Base-by-base conservation (phyloP, 2,329 filamentous ascomycete genomes). In the Epichloe hybrida region DNA sequence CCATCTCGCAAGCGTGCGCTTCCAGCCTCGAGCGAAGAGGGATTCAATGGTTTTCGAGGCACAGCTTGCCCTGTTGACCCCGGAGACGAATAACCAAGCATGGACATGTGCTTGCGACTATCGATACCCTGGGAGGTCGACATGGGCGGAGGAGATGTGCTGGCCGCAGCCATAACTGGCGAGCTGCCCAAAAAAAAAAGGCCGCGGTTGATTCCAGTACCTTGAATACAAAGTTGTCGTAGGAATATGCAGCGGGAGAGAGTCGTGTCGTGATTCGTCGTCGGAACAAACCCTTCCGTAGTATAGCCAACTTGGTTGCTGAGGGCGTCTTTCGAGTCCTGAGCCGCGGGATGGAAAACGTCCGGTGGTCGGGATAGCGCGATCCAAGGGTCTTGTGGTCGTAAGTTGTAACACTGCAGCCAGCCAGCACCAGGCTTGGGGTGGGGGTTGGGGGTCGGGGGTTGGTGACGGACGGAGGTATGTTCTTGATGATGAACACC, bases 1-100 rank as follows among this genome's bases (percentile, higher is more conserved):
- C 72, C 69, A 48, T 74, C 71, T 54, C 72, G 71, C 53, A 80
- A 66, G 53, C 69, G 68, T 20, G 69, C 69, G 48, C 68, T 55
- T 31, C 37, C 51, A 23, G 47, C 67, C 39, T 55, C 50, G 23
- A 55, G 49, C 17, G 58, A 55, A n/a, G 63, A 51, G 15, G 62
- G 56, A 31, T 67, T 61, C 37, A 72, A 55, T 15, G 69, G 67
- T 52, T 69, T 71, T 51, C 66, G 59, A 37, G 54, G 50, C 34
- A 57, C 53, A 48, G 57, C 53, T 48, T 59, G 56, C 56, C 20
- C 52, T 55, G 47, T 56, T 50, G 49, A 55, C 59, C 35, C 50
- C 38, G 40, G 42, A 8, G 41, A 40, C 39, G 48, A 38, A 20
- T 38, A 44, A 45, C 43, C 50, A 46, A 52, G 51, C 12, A 52